Base-by-base conservation (phyloP, 768 basidiomycete genomes). In the Lyophyllum atratum region DNA sequence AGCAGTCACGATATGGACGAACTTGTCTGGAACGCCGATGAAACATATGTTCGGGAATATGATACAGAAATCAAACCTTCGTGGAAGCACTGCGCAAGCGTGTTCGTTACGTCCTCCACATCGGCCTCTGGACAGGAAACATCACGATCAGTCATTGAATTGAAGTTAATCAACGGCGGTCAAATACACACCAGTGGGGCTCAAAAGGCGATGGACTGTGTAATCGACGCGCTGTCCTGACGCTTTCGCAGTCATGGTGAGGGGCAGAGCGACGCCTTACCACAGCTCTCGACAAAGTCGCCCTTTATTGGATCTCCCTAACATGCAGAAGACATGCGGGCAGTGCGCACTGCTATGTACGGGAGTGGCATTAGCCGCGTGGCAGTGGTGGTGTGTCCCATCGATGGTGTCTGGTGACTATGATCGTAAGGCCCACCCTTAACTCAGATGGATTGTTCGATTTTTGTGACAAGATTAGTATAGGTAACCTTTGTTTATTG, bases 1-100 rank as follows among this genome's bases (percentile, higher is more conserved):
- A 15, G 28, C 54, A 21, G 54, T 59, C 43, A 59, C 50, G 22
- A 56, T 59, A 48, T 49, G 54, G 34, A 56, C 59, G 29, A 55
- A 55, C 25, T 24, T 49, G 46, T 56, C 59, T 59, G n/a, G 40
- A 24, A 2, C 4, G 21, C 21, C 29, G 19, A 33, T 48, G 31
- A 51, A 31, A 46, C 28, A 40, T 26, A 37, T 37, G 42, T 15
- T 24, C 12, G 25, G 24, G 39, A 46, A 10, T 39, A 34, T n/a
- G 3, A 40, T 34, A 39, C 4, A 17, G n/a, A 48, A 28, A 52
- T 47, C 49, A 25, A 46, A 59, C 59, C 59, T 55, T 59, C 39
- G 15, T 50, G 45, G 25, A 59, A 59, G 33, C 59, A 59, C 26
- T 55, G 49, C 3, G 54, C 48, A 29, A 57, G 55, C 29, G 40